Base-by-base conservation (phyloP, 2,329 filamentous ascomycete genomes). In the Alternaria postmessia region DNA sequence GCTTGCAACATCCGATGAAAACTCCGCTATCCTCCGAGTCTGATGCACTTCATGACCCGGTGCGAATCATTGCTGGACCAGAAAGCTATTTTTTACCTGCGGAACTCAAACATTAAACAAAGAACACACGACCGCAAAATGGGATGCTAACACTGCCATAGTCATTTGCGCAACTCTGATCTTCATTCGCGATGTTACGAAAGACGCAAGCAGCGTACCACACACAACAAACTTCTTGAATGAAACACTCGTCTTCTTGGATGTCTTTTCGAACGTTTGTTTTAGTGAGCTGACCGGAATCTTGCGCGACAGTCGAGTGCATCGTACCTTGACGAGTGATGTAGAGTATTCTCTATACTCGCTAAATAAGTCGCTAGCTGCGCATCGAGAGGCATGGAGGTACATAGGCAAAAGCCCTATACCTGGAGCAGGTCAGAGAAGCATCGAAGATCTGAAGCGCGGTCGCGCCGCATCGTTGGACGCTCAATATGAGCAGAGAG, bases 111-210 rank as follows among this genome's bases (percentile, higher is more conserved):
- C 5, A 49, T 22, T 9, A 5, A 20, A 41, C n/a, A 41, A 20
- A 51, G 22, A 41, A 16, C 9, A 28, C 20, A 28, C n/a, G 11
- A 14, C n/a, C 16, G 20, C 16, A 4, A n/a, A 16, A n/a, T 36
- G 9, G 7, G 20, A 32, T 36, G 53, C 60, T 63, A 47, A 63
- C 28, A 16, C 16, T 20, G 28, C 16, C 12, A 18, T 20, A 64
- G 62, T 64, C 14, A 51, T 67, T 24, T 62, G 64, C 46, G 54
- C 55, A 41, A 67, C 65, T 7, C 48, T 65, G 20, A 43, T 64
- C 39, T 67, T 66, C 41, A 66, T 67, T n/a, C 65, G 64, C 34
- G 59, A 66, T 20, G 61, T 63, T 4, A 55, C 54, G 2, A 57
- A 64, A 43, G 47, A 56, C 30, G 54, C 51, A 16, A 28, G 38